Base-by-base conservation (phyloP, 805 yeast species). In the Yamadazyma takamatsuzukensis region DNA sequence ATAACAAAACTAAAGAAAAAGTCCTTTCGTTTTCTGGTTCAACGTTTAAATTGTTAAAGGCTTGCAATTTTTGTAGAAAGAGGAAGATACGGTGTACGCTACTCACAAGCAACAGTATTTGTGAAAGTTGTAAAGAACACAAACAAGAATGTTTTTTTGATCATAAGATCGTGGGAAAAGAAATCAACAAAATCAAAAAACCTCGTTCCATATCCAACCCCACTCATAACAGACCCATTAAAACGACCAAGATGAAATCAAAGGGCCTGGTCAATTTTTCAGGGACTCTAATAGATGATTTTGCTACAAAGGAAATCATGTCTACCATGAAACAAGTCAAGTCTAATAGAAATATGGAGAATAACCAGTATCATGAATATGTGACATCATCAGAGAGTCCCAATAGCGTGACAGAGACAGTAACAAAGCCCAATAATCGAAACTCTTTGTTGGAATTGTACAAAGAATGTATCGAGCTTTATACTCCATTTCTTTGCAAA, bases 1-100 rank as follows among this genome's bases (percentile, higher is more conserved):
- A 31, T 18, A 3, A 25, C 9, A 18, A 25, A 13, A 11, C 36
- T 17, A 18, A 23, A 6, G 28, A 18, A 33, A n/a, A 19, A 17
- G 22, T 17, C 17, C 13, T 19, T 6, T 18, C 31, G n/a, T 30
- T 27, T n/a, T 26, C 30, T 2, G 44, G 47, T 1, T 26, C 43
- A 15, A 30, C 45, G 2, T 40, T 40, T 25, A 47, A 49, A 32
- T 27, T 49, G 9, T 22, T 49, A 8, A 43, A 44, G 28, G 53
- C 53, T 1, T 49, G 53, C 28, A 47, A 39, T 22, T 40, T 41
- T 22, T 49, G 52, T 33, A 18, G 52, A 15, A 43, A 39, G 25
- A 26, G 51, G 10, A 49, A 49, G 34, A 42, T 44, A 4, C 45
- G 45, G 33, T 49, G 53, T 28, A 43, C 34, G 8, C 34, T 38